phyloP scores from a whole-genome alignment of 2,329 filamentous ascomycete genomes.

The Lasiodiplodia theobromae region DNA sequence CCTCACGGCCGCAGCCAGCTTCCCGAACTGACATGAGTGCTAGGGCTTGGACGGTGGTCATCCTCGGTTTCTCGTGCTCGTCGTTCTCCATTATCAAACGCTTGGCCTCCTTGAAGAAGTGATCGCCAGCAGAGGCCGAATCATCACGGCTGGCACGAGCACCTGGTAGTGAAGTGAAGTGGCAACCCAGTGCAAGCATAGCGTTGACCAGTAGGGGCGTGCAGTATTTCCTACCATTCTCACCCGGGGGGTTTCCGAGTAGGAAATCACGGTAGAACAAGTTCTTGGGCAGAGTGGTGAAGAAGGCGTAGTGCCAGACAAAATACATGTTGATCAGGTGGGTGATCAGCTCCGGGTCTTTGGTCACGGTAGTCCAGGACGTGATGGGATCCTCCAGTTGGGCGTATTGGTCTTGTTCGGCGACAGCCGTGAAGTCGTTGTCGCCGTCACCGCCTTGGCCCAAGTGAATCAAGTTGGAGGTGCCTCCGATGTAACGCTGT shows the following conservation, averaged over 20 bases:
- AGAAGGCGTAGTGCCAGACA: conserved; percentile 96
- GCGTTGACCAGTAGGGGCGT: conserved; percentile 90
- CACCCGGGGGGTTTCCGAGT: conserved; percentile 68
- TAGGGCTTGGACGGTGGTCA: conserved; percentile 91
- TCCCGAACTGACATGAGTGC: conserved; percentile 96
- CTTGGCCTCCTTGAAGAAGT: conserved; percentile 95
- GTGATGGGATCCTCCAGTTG: conserved; percentile 73
- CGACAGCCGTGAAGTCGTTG: conserved; percentile 42
- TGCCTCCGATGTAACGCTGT: conserved; percentile 90
- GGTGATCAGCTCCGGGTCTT: conserved; percentile 77
- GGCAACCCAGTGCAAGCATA: conserved; percentile 90
- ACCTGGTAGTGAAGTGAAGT: conserved; percentile 81
- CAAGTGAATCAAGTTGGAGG: conserved; percentile 88
- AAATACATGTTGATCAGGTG: conserved; percentile 98
- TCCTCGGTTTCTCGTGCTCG: conserved; percentile 85
- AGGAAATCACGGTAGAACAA: conserved; percentile 88
- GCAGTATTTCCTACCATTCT: conserved; percentile 68
- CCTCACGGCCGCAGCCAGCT: conserved; percentile 91
- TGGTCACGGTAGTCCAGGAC: conserved; percentile 88
- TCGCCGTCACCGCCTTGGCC: conserved; percentile 48
- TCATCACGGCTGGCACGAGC: conserved; percentile 76
- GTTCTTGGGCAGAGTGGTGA: conserved; percentile 85
- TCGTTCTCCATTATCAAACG: conserved; percentile 88
- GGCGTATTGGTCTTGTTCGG: conserved; percentile 55
- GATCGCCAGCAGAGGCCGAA: conserved; percentile 86